Evolutionary conservation across 495 filamentous ascomycete genomes (phyloP), one percentile per base, ranked within the genome.

Genomic region (Hypoxylon fragiforme): DNA sequence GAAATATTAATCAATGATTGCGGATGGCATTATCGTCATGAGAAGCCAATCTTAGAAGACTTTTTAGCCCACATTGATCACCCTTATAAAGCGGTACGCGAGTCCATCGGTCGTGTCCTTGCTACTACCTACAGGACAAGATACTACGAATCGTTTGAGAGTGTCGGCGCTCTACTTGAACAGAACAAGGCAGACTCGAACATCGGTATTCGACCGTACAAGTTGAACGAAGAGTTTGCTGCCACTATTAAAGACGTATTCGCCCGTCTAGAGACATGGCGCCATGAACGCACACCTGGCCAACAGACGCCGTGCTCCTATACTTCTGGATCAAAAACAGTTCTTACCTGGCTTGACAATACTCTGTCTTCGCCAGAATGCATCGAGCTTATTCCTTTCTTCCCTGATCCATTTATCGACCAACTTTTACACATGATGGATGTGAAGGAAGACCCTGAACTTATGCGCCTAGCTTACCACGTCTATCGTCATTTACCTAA

Each of bases 381-480:
- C 73, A 95, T 85, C 0, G 87, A 92, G 60, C 82, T 97, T 8
- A 83, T 94, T 7, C 81, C 87, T 2, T 97, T 96, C 82, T 96
- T 97, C 77, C 88, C 90, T 1, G 80, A 89, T 42, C 77, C 88
- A 6, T 91, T 97, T 59, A 91, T 95, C 55, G 89, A 90, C 32
- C 86, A 96, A 69, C 82, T 97, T 39, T 74, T 99, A 37, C 91
- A 97, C 73, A 99, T 99, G 94, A 99, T 99, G 94, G 94, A 99
- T 68, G 89, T 99, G 57, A 97, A 96, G 70, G 94, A 99, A 71
- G 94, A 99, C 64, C 91, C 89, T 3, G 94, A 99, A 69, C 82
- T 99, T 7, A 92, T 96, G 77, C 86, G 87, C 7, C 80, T 97
- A 16, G 92, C 94, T 9, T 99, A 99, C 65, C 91, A 96, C 65